These are phyloP conservation scores for Silene noctiflora DNA, from an alignment of 179 eudicot genomes.

Conservation along the genomic window DNA sequence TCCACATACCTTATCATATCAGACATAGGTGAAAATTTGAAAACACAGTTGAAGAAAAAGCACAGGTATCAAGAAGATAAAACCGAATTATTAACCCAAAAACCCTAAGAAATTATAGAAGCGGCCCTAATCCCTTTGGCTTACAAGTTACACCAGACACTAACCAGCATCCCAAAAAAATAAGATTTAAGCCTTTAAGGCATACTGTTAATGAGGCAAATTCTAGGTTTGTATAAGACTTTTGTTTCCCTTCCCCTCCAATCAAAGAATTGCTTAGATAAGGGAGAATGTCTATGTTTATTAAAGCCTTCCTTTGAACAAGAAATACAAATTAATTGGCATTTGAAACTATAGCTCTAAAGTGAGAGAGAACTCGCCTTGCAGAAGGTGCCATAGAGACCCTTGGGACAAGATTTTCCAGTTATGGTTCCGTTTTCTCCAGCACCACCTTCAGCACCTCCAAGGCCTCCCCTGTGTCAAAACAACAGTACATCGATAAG, in stretches of 20 bases:
- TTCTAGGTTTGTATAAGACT: not conserved
- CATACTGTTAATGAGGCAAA: not conserved
- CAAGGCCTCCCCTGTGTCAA: slow-evolving; percentile 71
- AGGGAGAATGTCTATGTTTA: not conserved
- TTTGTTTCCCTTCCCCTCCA: not conserved
- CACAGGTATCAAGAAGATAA: too few species aligned
- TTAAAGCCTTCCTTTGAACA: not conserved
- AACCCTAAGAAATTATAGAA: not conserved
- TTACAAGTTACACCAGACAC: not conserved
- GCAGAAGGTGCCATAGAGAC: slow-evolving; percentile 89
- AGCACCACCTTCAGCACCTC: slow-evolving; percentile 54
- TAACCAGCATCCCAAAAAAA: not conserved
- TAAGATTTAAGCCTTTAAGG: not conserved
- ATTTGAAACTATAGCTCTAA: not conserved
- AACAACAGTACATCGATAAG: slow-evolving; percentile 1
- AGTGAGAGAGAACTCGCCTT: slow-evolving; percentile 37
- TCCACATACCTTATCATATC: not conserved
- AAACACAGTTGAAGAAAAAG: not conserved
- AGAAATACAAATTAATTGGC: not conserved
- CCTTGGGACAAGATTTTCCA: slow-evolving; percentile 87
- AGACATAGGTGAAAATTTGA: not conserved
- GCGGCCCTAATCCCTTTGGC: not conserved
- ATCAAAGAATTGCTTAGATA: not conserved
- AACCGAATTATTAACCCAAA: not conserved
- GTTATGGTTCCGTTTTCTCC: slow-evolving; percentile 87